These are phyloP conservation scores for Plectosphaerella sp. DNA, from an alignment of 2,329 filamentous ascomycete species.

Conservation along the genomic window DNA sequence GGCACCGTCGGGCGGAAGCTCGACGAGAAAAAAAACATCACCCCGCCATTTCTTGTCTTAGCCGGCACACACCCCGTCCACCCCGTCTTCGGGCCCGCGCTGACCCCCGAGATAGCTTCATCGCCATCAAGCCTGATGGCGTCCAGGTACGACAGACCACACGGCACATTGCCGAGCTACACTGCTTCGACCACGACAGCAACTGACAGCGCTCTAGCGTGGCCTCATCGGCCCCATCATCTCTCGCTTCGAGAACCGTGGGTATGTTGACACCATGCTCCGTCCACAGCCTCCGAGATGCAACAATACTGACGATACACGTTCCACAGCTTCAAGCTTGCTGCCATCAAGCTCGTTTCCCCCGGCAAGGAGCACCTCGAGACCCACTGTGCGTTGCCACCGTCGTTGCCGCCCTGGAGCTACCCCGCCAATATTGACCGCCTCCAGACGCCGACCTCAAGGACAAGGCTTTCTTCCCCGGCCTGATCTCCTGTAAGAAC, in stretches of 20 bases:
- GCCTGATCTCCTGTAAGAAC: constrained; percentile 83
- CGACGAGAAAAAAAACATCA: constrained; percentile 9
- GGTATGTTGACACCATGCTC: constrained; percentile 47
- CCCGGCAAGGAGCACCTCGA: constrained; percentile 94
- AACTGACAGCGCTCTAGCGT: constrained; percentile 54
- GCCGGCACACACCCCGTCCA: constrained; percentile 1
- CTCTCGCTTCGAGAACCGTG: constrained; percentile 94
- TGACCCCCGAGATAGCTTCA: constrained; percentile 65
- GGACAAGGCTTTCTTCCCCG: constrained; percentile 94
- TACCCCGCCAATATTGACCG: constrained; percentile 20
- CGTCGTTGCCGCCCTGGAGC: background rate
- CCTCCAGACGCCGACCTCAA: constrained; percentile 73
- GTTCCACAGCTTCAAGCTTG: constrained; percentile 82
- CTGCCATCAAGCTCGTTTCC: constrained; percentile 89
- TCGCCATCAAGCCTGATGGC: constrained; percentile 99
- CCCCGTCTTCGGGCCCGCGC: background rate
- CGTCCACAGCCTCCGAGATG: background rate
- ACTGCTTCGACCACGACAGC: background rate
- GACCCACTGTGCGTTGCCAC: constrained; percentile 71
- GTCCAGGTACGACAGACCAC: constrained; percentile 70
- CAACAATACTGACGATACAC: constrained; percentile 2
- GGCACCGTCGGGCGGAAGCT: constrained; percentile 5
- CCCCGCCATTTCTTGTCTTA: constrained; percentile 24
- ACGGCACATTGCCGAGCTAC: constrained; percentile 1
- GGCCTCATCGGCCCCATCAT: constrained; percentile 98